Evolutionary conservation across 345 rosid species (phyloP).

Genomic region (Salix viminalis): DNA sequence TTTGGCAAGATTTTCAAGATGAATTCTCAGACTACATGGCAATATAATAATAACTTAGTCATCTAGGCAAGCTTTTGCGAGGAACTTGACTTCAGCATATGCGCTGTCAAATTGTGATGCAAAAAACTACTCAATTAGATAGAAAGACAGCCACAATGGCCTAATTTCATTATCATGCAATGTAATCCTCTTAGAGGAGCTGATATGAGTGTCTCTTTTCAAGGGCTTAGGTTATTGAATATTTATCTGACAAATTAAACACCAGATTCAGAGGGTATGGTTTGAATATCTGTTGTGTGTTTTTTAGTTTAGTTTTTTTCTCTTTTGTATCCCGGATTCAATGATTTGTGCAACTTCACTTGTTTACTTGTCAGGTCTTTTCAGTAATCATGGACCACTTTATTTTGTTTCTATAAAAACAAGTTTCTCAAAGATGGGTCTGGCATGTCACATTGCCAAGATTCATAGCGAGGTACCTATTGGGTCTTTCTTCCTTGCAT

Average conservation of each 20-base stretch:
- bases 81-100: too few relatives aligned
- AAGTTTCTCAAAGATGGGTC: slow-evolving; percentile 85
- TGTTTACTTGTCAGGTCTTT: slow-evolving; percentile 64
- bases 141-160: too few relatives aligned
- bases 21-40: too few relatives aligned
- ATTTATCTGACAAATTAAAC: not conserved
- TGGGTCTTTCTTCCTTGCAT: not conserved
- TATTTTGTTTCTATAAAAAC: slow-evolving; percentile 82
- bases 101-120: too few relatives aligned
- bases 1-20: not conserved
- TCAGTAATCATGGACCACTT: slow-evolving; percentile 96
- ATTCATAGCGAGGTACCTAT: slow-evolving; percentile 88
- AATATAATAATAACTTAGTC: too few relatives aligned
- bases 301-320: not conserved
- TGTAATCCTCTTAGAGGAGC: too few relatives aligned
- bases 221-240: too few relatives aligned
- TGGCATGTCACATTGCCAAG: slow-evolving; percentile 91
- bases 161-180: too few relatives aligned
- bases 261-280: not conserved
- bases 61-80: too few relatives aligned
- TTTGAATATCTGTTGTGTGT: not conserved
- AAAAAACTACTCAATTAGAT: too few relatives aligned
- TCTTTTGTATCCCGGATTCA: not conserved
- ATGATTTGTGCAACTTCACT: not conserved
- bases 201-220: too few relatives aligned